Base-by-base conservation (phyloP, 768 basidiomycete genomes). In the Suillus fuscotomentosus region DNA sequence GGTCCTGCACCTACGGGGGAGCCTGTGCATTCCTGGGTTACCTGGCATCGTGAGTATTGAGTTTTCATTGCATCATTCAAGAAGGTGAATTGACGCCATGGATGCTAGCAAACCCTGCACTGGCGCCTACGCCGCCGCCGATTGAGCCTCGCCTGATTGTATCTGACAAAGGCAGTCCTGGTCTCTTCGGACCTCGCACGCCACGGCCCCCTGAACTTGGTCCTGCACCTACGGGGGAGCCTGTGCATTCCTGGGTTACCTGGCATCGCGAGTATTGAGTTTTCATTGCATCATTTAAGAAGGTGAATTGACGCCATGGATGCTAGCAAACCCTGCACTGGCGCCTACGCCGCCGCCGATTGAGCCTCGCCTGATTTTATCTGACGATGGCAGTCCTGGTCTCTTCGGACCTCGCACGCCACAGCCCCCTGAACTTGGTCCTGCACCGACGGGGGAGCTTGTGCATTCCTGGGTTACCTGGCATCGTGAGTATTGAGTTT, bases 391-490 rank as follows among this genome's bases (percentile, higher is more conserved):
- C 45, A 87, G 83, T 63, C 88, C 86, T 50, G 91, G 91, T 38
- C 75, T 94, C 65, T 94, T 94, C 71, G 92, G 92, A 39, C 90
- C 92, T 48, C 81, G 89, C 47, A 86, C 89, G n/a, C 88, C 87
- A 13, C 78, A 82, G 11, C 69, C 69, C 15, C 73, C 80, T 1
- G 75, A 76, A 1, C 76, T 76, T 22, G 5, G 38, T 6, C 72
- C 63, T 45, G 81, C 83, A 70, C 80, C 80, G 31, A 24, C 11
- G 2, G 77, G 86, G 66, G 76, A 76, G 51, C 81, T 81, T 68
- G 74, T 77, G 6, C 73, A 74, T 27, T 86, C 86, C 3, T 90
- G 88, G 88, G 80, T 79, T 45, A 83, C 85, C 45, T 90, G 88
- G 88, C 86, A 80, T 70, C 88, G 88, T 89, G 68, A 77, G 87